phyloP scores from a whole-genome alignment of 257 asterid species.

The Solanum sparsipilum region DNA sequence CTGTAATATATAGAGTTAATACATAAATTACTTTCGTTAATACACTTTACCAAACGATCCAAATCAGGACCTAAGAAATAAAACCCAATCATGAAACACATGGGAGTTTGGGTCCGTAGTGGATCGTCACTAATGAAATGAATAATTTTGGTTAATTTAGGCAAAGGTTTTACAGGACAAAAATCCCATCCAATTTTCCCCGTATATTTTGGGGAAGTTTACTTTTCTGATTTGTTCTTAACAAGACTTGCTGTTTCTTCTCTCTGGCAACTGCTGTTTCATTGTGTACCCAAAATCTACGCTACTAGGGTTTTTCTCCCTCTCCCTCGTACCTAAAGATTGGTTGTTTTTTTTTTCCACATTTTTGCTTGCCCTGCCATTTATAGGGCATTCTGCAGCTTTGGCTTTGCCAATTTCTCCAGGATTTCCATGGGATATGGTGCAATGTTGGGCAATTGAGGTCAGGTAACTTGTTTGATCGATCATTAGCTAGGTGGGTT shows the following conservation, averaged over 20 bases:
- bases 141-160: background rate
- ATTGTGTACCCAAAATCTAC: background rate
- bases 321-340: background rate
- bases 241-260: background rate
- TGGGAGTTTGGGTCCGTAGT: background rate
- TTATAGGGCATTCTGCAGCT: background rate
- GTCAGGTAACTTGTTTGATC: background rate
- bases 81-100: background rate
- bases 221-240: background rate
- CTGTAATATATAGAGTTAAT: too few species aligned
- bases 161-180: background rate
- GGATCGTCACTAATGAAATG: background rate
- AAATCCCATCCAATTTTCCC: background rate
- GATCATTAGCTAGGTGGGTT: background rate
- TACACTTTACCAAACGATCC: too few species aligned
- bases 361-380: background rate
- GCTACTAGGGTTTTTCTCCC: background rate
- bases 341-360: background rate
- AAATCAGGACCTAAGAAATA: too few species aligned
- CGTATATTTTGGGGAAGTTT: background rate
- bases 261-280: background rate
- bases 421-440: background rate
- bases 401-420: background rate
- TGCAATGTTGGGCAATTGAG: background rate
- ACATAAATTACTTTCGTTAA: fast-evolving